Evolutionary conservation across 1,139 yeast species (phyloP).

Genomic region (Groenewaldozyma sp.): DNA sequence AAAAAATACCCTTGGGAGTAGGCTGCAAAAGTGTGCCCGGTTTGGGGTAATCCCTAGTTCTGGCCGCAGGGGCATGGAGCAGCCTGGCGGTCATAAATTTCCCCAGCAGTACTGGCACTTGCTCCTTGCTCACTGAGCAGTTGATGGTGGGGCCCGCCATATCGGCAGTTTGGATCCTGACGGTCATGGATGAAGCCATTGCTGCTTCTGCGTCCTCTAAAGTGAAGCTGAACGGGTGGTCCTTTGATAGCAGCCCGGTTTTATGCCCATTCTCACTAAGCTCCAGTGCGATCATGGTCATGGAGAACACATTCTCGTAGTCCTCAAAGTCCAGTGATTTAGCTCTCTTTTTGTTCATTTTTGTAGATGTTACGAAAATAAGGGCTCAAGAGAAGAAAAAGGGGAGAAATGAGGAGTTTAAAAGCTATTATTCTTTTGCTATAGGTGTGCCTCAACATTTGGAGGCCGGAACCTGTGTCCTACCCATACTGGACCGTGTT

Average conservation of each 20-base stretch:
- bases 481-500: too few relatives aligned
- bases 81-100: slow-evolving; percentile 58
- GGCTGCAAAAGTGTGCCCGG: slow-evolving; percentile 48
- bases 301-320: slow-evolving; percentile 24
- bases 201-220: slow-evolving; percentile 41
- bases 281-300: slow-evolving; percentile 44
- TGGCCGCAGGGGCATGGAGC: slow-evolving; percentile 67
- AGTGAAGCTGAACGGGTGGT: slow-evolving; percentile 46
- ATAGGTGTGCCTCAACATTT: too few relatives aligned
- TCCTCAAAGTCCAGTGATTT: slow-evolving; percentile 9
- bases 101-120: slow-evolving; percentile 44
- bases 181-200: slow-evolving; percentile 43
- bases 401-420: too few relatives aligned
- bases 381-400: too few relatives aligned
- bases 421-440: too few relatives aligned
- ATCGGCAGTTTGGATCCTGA: slow-evolving; percentile 35
- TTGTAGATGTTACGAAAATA: too few relatives aligned
- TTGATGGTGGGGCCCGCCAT: slow-evolving; percentile 46
- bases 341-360: neutral
- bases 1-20: slow-evolving; percentile 82
- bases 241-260: slow-evolving; percentile 17
- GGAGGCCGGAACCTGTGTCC: too few relatives aligned
- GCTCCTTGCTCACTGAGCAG: slow-evolving; percentile 45
- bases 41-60: slow-evolving; percentile 26
- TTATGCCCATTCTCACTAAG: slow-evolving; percentile 30